Percentiles rank a stretch among this genome's conserved stretches.
phyloP scores from a whole-genome alignment of 805 yeast species.

The Scheffersomyces coipomensis region DNA sequence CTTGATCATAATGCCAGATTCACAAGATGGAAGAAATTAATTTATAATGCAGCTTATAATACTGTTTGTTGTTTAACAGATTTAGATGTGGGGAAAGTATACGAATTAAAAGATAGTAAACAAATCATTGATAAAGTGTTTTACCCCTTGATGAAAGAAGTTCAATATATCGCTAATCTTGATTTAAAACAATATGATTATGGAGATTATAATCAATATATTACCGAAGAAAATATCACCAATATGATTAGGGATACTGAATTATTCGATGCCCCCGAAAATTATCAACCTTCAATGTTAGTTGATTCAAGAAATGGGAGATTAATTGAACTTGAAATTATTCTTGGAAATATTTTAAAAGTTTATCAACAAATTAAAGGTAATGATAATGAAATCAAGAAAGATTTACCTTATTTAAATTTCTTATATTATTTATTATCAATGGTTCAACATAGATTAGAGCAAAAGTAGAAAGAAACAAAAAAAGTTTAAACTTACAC shows the following conservation, averaged over 20 bases:
- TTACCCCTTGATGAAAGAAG: slow-evolving; percentile 20
- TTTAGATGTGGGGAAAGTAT: slow-evolving; percentile 35
- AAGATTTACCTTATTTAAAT: slow-evolving; percentile 8
- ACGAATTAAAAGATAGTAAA: slow-evolving; percentile 17
- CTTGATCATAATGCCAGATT: slow-evolving; percentile 21
- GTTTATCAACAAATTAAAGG: slow-evolving; percentile 15
- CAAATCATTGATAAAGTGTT: slow-evolving; percentile 19
- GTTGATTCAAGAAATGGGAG: slow-evolving; percentile 66
- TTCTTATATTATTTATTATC: slow-evolving; percentile 19
- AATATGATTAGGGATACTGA: slow-evolving; percentile 13
- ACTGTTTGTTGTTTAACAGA: slow-evolving; percentile 40
- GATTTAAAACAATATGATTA: slow-evolving; percentile 15
- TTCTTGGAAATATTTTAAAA: slow-evolving; percentile 57
- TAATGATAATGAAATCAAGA: slow-evolving; percentile 5
- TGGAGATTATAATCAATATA: slow-evolving; percentile 1
- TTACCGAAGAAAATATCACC: slow-evolving; percentile 15
- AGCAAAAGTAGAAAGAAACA: neutral
- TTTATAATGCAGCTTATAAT: slow-evolving; percentile 69
- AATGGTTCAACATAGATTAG: slow-evolving; percentile 12
- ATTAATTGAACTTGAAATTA: slow-evolving; percentile 69
- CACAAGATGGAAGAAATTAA: slow-evolving; percentile 61
- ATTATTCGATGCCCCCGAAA: slow-evolving; percentile 48
- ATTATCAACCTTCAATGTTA: slow-evolving; percentile 71
- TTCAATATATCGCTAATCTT: slow-evolving; percentile 16
- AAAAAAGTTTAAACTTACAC: too few species aligned